These are phyloP conservation scores for Eruca vesicaria DNA, from an alignment of 441 rosid genomes.

Conservation along the genomic window DNA sequence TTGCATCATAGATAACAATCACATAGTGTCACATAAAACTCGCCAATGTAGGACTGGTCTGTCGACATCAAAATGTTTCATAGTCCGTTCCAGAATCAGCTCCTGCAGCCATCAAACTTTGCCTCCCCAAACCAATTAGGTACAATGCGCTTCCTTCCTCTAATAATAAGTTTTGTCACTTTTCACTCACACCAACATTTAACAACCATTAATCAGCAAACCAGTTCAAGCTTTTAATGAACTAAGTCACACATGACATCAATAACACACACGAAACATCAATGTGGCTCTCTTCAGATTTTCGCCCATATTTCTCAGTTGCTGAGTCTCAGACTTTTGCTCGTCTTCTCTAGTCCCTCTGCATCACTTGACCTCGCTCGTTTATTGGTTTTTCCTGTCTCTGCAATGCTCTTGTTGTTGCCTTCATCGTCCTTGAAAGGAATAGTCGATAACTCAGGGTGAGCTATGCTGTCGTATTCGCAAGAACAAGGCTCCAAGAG, in stretches of 20 bases:
- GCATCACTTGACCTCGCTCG: neutral
- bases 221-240: too few species aligned
- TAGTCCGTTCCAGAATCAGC: neutral
- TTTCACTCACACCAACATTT: too few species aligned
- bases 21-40: neutral
- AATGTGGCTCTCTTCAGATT: neutral
- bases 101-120: neutral
- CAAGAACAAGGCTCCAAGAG: conserved; percentile 9
- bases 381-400: neutral
- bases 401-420: neutral
- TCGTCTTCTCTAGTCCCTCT: neutral
- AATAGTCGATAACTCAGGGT: neutral
- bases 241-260: too few species aligned
- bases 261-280: neutral
- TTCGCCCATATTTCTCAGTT: neutral
- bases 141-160: too few species aligned
- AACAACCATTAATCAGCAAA: too few species aligned
- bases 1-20: neutral
- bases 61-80: neutral
- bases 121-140: neutral
- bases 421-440: neutral
- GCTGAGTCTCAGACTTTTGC: neutral
- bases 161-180: too few species aligned
- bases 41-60: neutral
- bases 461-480: neutral